Conservation (phyloP, 176 grass and related monocot genomes). For the Aegilops bicornis region DNA sequence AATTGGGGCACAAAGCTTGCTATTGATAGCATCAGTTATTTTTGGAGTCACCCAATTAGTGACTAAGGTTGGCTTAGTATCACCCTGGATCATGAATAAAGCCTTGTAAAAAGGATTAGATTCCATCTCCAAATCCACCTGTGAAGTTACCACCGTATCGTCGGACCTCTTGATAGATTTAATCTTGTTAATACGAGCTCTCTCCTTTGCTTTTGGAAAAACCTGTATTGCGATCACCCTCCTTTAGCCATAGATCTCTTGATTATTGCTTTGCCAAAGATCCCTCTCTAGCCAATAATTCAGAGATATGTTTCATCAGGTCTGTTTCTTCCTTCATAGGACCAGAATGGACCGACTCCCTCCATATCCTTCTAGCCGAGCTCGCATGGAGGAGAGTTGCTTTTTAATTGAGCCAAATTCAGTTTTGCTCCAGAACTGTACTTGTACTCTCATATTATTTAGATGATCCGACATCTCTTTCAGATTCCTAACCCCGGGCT, state of each 20-base stretch:
- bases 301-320: background rate
- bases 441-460: too few relatives aligned
- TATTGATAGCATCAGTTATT: too few relatives aligned
- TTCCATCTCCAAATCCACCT: background rate
- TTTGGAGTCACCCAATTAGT: background rate
- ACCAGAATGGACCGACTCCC: background rate
- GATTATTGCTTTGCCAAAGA: background rate
- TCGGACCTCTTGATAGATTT: background rate
- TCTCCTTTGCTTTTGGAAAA: background rate
- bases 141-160: background rate
- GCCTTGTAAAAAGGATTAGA: background rate
- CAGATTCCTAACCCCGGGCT: too few relatives aligned
- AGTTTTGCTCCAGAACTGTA: background rate
- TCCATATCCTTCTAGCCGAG: background rate
- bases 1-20: too few relatives aligned
- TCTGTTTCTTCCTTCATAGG: background rate
- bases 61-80: background rate
- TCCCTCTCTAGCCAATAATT: background rate
- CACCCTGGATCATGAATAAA: background rate
- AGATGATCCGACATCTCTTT: too few relatives aligned
- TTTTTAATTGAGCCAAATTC: background rate
- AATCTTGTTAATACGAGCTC: background rate
- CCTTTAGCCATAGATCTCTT: background rate
- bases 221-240: background rate
- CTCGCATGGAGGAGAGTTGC: background rate